Conservation (phyloP, 306 rosid genomes). For the Vigna radiata region DNA sequence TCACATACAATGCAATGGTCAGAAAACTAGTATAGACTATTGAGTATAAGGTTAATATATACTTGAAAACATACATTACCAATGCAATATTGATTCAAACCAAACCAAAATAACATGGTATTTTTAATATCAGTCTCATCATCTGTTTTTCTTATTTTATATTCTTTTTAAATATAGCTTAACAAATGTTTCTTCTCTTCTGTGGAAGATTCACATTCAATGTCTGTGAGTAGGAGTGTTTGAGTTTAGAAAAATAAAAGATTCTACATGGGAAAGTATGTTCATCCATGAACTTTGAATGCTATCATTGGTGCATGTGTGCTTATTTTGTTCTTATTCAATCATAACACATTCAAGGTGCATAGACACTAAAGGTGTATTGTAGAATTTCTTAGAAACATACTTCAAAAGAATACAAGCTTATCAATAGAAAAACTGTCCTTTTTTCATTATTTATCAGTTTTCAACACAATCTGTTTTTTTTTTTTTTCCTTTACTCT, state of each 20-base stretch:
- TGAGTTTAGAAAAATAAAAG: neutral
- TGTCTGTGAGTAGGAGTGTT: neutral
- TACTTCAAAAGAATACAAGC: neutral
- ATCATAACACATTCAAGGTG: neutral
- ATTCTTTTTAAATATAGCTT: neutral
- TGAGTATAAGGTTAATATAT: slow-evolving; percentile 18
- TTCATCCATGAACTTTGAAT: neutral
- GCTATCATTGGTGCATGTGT: neutral
- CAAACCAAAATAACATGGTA: slow-evolving; percentile 24
- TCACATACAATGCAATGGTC: slow-evolving; percentile 44
- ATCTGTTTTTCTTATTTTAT: neutral
- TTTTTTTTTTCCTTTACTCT: no score
- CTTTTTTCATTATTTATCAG: no score
- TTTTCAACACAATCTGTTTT: no score
- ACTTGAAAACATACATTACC: slow-evolving; percentile 7
- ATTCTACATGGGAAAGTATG: neutral
- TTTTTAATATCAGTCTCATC: neutral
- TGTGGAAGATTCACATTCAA: neutral
- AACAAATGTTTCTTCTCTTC: neutral
- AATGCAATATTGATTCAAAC: slow-evolving; percentile 8
- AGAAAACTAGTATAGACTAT: neutral
- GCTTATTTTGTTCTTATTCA: neutral
- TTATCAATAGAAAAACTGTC: neutral
- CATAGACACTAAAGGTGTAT: neutral
- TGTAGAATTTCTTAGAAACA: neutral